Evolutionary conservation across 495 filamentous ascomycete species (phyloP).

Genomic region (Xylaria sp.): DNA sequence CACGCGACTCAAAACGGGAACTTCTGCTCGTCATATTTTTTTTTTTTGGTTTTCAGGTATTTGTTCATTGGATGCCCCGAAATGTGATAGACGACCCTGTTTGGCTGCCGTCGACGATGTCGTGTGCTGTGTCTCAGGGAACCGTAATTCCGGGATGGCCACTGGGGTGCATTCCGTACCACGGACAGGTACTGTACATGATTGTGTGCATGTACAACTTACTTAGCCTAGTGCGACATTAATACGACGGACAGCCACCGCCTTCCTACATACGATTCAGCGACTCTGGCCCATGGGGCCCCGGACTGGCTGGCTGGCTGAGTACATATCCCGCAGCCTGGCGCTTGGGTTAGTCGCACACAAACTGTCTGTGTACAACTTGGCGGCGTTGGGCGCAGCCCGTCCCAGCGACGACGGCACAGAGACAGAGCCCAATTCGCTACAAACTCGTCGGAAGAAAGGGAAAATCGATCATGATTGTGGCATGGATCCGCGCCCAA

Average conservation of each 20-base stretch:
- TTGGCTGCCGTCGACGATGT: background rate
- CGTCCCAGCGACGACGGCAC: background rate
- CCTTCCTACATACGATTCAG: background rate
- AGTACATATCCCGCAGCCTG: background rate
- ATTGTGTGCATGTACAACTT: constrained; percentile 1
- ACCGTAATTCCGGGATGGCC: constrained; percentile 7
- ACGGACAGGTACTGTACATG: constrained; percentile 16
- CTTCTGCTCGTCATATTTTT: background rate
- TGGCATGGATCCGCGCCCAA: constrained; percentile 14
- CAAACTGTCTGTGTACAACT: background rate
- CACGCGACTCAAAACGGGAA: background rate
- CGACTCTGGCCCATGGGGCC: background rate
- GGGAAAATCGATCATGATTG: background rate
- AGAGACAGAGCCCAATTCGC: background rate
- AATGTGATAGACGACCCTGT: background rate
- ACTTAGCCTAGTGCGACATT: constrained; percentile 1
- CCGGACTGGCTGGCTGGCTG: background rate
- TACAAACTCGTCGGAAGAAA: background rate
- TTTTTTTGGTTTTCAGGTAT: background rate
- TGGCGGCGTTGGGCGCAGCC: constrained; percentile 1
- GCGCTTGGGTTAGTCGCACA: background rate
- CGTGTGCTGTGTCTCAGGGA: constrained; percentile 7
- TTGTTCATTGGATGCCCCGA: constrained; percentile 5
- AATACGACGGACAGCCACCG: background rate
- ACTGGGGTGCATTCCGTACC: constrained; percentile 5